Base-by-base conservation (phyloP, 1,284 basidiomycete species). In the Golubevia pallescens region DNA sequence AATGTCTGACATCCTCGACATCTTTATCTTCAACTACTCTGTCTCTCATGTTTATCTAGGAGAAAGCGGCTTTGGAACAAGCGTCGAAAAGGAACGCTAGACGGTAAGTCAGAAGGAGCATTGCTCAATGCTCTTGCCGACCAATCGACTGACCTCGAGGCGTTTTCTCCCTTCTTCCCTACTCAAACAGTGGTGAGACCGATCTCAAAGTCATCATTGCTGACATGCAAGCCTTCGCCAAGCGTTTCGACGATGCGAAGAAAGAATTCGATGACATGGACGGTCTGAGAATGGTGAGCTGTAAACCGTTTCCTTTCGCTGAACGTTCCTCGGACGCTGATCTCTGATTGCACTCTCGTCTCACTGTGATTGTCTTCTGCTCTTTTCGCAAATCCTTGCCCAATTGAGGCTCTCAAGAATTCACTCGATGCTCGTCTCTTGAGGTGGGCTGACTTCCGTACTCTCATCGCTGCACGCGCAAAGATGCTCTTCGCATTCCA, bases 371-470 rank as follows among this genome's bases (percentile, higher is more conserved):
- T n/a, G n/a, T n/a, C 34, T 58, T 42, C 48, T 55, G 58, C 10
- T 58, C 16, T 19, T 38, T 58, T 38, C 19, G 32, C 28, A 53
- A 57, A 19, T 68, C 32, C 28, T 58, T 65, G 62, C 61, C 3
- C n/a, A 42, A 6, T 19, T 23, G 5, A 93, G 92, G 87, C 88
- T 51, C 87, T 94, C 57, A 89, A 88, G 73, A 81, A 87, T 3
- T 92, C 93, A 0, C 87, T 94, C 57, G 83, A 88, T 16, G 79
- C 88, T 13, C 93, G 95, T 23, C 86, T 92, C 65, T 81, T 87
- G 10, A 90, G 90, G 73, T 99, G 96, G 96, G 89, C 92, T 65
- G 90, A 92, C 61, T 95, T 97, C 88, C 90, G 95, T 61, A 88
- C 90, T 7, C 91, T 93, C 75, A 94, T 95, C 69, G 91, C 94